A percentile compares a stretch with the other conserved stretches of the same genome.
Conservation (phyloP, 2,329 filamentous ascomycete genomes). For the Diaporthe caulivora region DNA sequence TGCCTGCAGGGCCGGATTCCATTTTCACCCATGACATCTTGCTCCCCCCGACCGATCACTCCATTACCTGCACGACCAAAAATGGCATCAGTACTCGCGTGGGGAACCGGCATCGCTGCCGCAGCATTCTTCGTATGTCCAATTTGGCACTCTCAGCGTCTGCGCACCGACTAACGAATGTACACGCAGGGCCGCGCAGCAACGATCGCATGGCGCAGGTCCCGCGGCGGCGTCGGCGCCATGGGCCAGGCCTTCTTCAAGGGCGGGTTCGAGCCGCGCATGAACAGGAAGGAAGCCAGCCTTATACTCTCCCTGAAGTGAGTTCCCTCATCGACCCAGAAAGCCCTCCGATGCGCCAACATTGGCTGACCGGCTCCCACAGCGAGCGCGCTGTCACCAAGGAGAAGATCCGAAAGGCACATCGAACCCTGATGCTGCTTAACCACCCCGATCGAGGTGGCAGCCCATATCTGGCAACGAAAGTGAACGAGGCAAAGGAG, state of each 20-base stretch:
- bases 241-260: slow-evolving; percentile 97
- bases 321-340: slow-evolving; percentile 38
- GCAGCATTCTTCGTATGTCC: slow-evolving; percentile 72
- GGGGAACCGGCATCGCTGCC: slow-evolving; percentile 72
- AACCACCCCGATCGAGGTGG: slow-evolving; percentile 98
- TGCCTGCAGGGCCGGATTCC: slow-evolving; percentile 29
- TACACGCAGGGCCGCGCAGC: slow-evolving; percentile 84
- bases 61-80: slow-evolving; percentile 28
- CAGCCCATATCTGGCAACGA: slow-evolving; percentile 95
- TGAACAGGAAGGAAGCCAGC: slow-evolving; percentile 92
- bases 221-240: slow-evolving; percentile 80
- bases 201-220: slow-evolving; percentile 88
- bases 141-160: not conserved
- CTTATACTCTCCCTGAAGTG: slow-evolving; percentile 93
- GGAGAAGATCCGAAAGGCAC: slow-evolving; percentile 94
- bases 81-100: slow-evolving; percentile 71
- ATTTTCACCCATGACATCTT: slow-evolving; percentile 33
- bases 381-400: slow-evolving; percentile 91
- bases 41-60: not conserved
- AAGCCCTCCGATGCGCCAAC: not conserved
- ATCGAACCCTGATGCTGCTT: slow-evolving; percentile 94
- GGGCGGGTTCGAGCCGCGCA: slow-evolving; percentile 95
- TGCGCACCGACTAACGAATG: slow-evolving; percentile 30
- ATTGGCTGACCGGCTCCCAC: slow-evolving; percentile 24
- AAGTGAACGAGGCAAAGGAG: slow-evolving; percentile 99